These are phyloP conservation scores for Sugiyamaella boreocaroliniensis DNA, from an alignment of 805 yeast species.

Conservation along the genomic window DNA sequence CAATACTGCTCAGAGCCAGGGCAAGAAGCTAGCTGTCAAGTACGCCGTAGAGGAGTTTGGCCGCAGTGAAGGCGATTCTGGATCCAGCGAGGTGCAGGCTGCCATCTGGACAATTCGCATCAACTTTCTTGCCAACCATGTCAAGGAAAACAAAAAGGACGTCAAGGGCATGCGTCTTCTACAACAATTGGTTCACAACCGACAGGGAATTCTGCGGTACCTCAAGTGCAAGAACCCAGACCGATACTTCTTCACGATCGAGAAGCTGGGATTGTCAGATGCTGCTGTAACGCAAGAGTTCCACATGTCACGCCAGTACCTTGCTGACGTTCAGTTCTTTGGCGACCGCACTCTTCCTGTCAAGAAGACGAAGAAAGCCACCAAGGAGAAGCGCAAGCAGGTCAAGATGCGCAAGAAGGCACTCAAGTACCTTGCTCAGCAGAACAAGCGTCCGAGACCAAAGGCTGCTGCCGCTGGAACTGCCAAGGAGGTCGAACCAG, in stretches of 20 bases:
- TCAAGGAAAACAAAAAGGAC: slow-evolving; percentile 66
- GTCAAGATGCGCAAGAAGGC: slow-evolving; percentile 20
- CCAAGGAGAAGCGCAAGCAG: slow-evolving; percentile 14
- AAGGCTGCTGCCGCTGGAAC: not conserved
- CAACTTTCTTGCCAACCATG: slow-evolving; percentile 68
- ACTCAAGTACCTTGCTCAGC: slow-evolving; percentile 14
- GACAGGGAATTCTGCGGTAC: slow-evolving; percentile 78
- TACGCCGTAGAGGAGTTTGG: slow-evolving; percentile 75
- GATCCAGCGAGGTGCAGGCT: slow-evolving; percentile 93
- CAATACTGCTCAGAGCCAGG: slow-evolving; percentile 58
- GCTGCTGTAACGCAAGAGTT: slow-evolving; percentile 72
- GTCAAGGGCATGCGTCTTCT: slow-evolving; percentile 58
- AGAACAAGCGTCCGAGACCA: slow-evolving; percentile 1
- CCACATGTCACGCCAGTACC: slow-evolving; percentile 30
- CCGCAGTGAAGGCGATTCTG: slow-evolving; percentile 84
- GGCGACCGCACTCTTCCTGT: slow-evolving; percentile 33
- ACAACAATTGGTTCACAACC: slow-evolving; percentile 79
- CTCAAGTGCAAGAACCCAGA: slow-evolving; percentile 75
- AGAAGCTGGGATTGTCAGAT: slow-evolving; percentile 82
- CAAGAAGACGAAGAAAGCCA: slow-evolving; percentile 20
- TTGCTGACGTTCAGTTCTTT: slow-evolving; percentile 31
- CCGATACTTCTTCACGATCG: slow-evolving; percentile 77
- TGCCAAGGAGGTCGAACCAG: no score
- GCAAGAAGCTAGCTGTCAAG: slow-evolving; percentile 48
- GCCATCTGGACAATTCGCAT: slow-evolving; percentile 80